phyloP scores from a whole-genome alignment of 1,284 basidiomycete species.

The Leccinum pachyderme region DNA sequence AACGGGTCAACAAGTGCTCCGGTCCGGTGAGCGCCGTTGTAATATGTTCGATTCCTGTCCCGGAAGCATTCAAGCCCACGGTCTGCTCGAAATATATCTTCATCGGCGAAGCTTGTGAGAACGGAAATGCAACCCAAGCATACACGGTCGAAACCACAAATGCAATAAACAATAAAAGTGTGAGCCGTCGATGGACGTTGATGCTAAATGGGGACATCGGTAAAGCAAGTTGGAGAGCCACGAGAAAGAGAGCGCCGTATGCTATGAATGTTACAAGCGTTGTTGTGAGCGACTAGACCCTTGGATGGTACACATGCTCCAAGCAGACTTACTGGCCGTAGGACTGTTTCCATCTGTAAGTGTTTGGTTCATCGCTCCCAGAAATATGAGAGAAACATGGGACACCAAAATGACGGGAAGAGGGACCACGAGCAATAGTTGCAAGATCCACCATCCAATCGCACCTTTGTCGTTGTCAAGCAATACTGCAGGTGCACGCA shows the following conservation, averaged over 20 bases:
- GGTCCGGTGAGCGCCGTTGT: slow-evolving; percentile 49
- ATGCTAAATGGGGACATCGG: slow-evolving; percentile 64
- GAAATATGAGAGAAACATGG: slow-evolving; percentile 50
- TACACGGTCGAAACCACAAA: slow-evolving; percentile 47
- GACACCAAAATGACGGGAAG: slow-evolving; percentile 56
- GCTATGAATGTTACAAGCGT: slow-evolving; percentile 39
- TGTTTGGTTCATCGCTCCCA: slow-evolving; percentile 57
- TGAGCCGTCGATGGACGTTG: slow-evolving; percentile 50
- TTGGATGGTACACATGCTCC: neutral
- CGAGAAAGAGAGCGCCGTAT: slow-evolving; percentile 45
- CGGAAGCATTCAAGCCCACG: slow-evolving; percentile 41
- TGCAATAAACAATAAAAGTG: slow-evolving; percentile 39
- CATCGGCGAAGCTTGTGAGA: slow-evolving; percentile 56
- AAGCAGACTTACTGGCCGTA: slow-evolving; percentile 41
- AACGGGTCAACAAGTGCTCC: slow-evolving; percentile 40
- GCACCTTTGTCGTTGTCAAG: slow-evolving; percentile 36
- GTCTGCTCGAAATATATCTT: slow-evolving; percentile 69
- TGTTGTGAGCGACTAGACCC: slow-evolving; percentile 2
- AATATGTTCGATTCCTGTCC: slow-evolving; percentile 18
- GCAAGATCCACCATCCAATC: slow-evolving; percentile 62
- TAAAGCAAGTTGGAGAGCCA: slow-evolving; percentile 51
- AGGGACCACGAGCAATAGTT: slow-evolving; percentile 57
- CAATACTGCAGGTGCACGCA: neutral
- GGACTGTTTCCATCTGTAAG: slow-evolving; percentile 63
- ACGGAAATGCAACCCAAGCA: slow-evolving; percentile 56